A percentile compares a stretch with the other conserved stretches of the same genome.
Evolutionary conservation across 2,329 filamentous ascomycete genomes (phyloP).

Genomic region (Aspergillus oerlinghausenensis): DNA sequence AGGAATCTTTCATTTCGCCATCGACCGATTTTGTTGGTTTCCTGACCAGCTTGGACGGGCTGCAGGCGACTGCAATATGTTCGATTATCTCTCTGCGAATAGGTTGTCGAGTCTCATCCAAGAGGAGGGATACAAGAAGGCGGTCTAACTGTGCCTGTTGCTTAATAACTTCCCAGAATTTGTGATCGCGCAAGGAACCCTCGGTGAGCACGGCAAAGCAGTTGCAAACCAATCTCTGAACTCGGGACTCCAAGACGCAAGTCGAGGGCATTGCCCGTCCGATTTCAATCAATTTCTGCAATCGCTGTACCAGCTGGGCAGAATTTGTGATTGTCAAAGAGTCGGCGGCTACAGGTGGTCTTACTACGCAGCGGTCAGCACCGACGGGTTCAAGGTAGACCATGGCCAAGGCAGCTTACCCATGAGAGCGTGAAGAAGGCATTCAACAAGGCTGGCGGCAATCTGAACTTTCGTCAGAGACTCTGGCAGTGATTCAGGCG

Average conservation of each 20-base stretch:
- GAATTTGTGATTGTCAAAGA: constrained; percentile 33
- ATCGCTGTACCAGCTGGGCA: constrained; percentile 28
- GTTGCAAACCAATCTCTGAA: constrained; percentile 38
- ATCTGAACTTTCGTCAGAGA: constrained; percentile 48
- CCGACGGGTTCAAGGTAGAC: not conserved
- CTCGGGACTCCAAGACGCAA: constrained; percentile 13
- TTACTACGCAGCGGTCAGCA: constrained; percentile 17
- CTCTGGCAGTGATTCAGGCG: constrained; percentile 45
- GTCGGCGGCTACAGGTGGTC: constrained; percentile 20
- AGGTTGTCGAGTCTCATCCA: constrained; percentile 40
- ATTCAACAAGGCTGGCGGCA: constrained; percentile 53
- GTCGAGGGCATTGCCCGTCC: constrained; percentile 14
- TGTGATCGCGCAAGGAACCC: constrained; percentile 43
- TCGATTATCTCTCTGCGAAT: constrained; percentile 38
- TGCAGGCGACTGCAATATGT: constrained; percentile 36
- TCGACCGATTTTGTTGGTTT: constrained; percentile 15
- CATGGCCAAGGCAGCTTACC: constrained; percentile 37
- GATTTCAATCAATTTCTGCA: constrained; percentile 33
- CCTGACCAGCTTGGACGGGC: constrained; percentile 27
- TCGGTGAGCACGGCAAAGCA: constrained; percentile 48
- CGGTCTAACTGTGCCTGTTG: constrained; percentile 31
- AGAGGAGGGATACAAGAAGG: constrained; percentile 40
- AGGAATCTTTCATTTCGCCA: constrained; percentile 13
- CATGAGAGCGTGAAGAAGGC: constrained; percentile 52
- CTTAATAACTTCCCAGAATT: constrained; percentile 44